Evolutionary conservation across 768 basidiomycete genomes (phyloP).

Genomic region (Tricholoma sp.): DNA sequence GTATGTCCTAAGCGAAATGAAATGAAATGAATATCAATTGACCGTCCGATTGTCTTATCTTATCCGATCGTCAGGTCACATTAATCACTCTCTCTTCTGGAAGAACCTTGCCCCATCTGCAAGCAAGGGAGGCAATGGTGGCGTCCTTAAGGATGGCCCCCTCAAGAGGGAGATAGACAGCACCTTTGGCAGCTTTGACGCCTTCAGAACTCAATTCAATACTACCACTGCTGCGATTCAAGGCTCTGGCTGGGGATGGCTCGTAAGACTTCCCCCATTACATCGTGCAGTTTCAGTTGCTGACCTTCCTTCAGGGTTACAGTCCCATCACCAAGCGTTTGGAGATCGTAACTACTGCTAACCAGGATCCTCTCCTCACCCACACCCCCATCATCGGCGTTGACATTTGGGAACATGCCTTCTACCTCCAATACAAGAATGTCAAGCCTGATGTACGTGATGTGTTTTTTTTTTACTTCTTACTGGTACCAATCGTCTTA

Average conservation of each 20-base stretch:
- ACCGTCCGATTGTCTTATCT: conserved; percentile 15
- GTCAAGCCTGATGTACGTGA: conserved; percentile 84
- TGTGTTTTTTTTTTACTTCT: conserved; percentile 25
- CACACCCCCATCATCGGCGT: conserved; percentile 85
- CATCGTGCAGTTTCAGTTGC: neutral
- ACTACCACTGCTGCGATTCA: conserved; percentile 81
- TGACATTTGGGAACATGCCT: conserved; percentile 95
- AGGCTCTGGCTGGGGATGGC: conserved; percentile 96
- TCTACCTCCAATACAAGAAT: conserved; percentile 96
- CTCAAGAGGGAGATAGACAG: conserved; percentile 61
- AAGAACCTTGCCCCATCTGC: conserved; percentile 76
- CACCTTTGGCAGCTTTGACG: conserved; percentile 67
- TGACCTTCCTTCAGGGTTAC: conserved; percentile 46
- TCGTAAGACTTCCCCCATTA: conserved; percentile 48
- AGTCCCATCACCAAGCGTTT: conserved; percentile 65
- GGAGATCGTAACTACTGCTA: conserved; percentile 86
- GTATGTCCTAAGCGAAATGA: conserved; percentile 36
- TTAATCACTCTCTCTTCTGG: conserved; percentile 97
- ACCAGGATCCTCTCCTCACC: conserved; percentile 88
- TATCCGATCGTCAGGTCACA: conserved; percentile 53
- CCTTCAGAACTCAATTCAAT: conserved; percentile 79
- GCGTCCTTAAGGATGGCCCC: conserved; percentile 52
- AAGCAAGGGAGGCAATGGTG: conserved; percentile 49
- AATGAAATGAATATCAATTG: conserved; percentile 2
- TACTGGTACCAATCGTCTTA: neutral